Evolutionary conservation across 768 basidiomycete species (phyloP).

Genomic region (Podaxis sp.): DNA sequence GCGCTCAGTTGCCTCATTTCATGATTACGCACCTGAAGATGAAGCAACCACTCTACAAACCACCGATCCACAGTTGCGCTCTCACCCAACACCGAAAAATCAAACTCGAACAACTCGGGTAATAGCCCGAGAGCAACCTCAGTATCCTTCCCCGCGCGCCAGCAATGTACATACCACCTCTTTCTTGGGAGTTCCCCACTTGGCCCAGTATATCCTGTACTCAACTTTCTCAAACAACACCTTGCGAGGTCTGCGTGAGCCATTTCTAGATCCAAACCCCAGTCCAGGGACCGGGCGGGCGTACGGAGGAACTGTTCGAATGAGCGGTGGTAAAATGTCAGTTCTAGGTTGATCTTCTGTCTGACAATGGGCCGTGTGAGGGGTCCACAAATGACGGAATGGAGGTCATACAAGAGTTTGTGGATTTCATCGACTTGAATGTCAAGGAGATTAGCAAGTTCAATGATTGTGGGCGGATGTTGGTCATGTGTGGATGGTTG

Average conservation of each 20-base stretch:
- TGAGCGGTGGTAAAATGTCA: not conserved
- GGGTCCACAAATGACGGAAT: not conserved
- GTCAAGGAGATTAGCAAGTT: not conserved
- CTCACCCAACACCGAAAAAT: not conserved
- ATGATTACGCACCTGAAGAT: not conserved
- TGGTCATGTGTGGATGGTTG: not conserved
- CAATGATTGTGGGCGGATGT: not conserved
- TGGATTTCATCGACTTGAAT: not conserved
- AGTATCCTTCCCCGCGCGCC: conserved; percentile 8
- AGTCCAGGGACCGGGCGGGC: not conserved
- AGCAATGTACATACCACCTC: conserved; percentile 6
- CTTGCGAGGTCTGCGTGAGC: conserved; percentile 1
- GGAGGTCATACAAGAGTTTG: not conserved
- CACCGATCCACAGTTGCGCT: conserved; percentile 1
- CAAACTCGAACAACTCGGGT: conserved; percentile 3
- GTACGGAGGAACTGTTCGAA: conserved; percentile 10
- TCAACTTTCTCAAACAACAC: not conserved
- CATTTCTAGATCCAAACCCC: conserved; percentile 1
- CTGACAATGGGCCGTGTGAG: not conserved
- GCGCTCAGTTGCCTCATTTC: not conserved
- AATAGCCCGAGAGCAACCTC: conserved; percentile 1
- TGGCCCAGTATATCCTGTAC: too few relatives aligned
- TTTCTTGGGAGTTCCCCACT: not conserved
- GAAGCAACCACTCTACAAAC: conserved; percentile 5
- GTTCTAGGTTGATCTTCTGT: not conserved